Percentiles rank a stretch among this genome's conserved stretches.
These are phyloP conservation scores for Scortechinia acanthostroma DNA, from an alignment of 2,329 filamentous ascomycete species.

Conservation along the genomic window DNA sequence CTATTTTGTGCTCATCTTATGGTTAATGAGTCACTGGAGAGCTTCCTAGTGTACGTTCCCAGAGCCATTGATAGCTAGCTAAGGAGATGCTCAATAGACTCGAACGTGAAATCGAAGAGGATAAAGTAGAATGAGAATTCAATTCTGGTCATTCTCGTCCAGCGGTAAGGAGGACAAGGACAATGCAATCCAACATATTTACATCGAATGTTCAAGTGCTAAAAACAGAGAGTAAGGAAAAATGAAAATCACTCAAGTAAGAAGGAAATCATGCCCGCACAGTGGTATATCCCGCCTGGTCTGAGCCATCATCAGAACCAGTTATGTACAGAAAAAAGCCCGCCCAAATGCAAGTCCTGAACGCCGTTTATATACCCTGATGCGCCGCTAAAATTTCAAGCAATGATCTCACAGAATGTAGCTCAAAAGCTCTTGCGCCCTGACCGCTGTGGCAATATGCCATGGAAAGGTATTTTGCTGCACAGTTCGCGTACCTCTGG, in stretches of 20 bases:
- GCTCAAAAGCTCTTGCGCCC: slow-evolving; percentile 28
- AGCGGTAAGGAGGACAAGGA: no score
- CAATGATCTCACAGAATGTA: slow-evolving; percentile 21
- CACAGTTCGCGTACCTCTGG: slow-evolving; percentile 27
- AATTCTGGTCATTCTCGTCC: neutral
- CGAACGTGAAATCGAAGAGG: neutral
- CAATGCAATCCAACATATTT: no score
- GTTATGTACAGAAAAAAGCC: neutral
- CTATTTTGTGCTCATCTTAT: neutral
- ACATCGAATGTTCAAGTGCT: neutral
- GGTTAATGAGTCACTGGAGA: no score
- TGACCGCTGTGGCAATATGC: slow-evolving; percentile 33
- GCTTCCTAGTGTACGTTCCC: no score
- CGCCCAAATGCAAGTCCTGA: neutral
- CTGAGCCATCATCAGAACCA: neutral
- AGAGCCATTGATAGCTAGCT: no score
- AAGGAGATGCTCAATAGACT: no score
- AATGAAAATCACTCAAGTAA: neutral
- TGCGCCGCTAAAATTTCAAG: slow-evolving; percentile 6
- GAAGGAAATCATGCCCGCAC: neutral
- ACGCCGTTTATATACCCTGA: neutral
- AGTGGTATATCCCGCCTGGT: neutral
- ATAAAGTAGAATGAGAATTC: neutral
- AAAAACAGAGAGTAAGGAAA: neutral
- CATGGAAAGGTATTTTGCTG: slow-evolving; percentile 29